Evolutionary conservation across 2,329 filamentous ascomycete species (phyloP).

Genomic region (Cryphonectria parasitica): DNA sequence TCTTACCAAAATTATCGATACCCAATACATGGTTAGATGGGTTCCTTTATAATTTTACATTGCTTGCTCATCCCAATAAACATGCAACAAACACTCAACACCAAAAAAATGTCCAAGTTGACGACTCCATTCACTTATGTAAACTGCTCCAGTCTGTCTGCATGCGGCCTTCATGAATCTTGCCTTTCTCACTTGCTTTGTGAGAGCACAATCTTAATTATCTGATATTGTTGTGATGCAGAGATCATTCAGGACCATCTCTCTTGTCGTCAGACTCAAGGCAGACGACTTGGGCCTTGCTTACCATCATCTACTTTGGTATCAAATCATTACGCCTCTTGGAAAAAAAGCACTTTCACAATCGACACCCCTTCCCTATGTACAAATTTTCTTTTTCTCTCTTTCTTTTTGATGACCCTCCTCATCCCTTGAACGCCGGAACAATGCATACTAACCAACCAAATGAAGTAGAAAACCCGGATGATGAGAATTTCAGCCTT

Average conservation of each 20-base stretch:
- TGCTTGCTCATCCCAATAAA: background rate
- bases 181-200: too few species aligned
- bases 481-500: background rate
- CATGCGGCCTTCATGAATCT: background rate
- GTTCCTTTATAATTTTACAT: background rate
- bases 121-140: too few species aligned
- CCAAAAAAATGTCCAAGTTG: too few species aligned
- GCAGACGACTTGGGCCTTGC: background rate
- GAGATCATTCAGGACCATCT: background rate
- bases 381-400: background rate
- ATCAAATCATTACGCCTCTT: constrained; percentile 24
- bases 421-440: constrained; percentile 25
- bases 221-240: background rate
- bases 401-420: constrained; percentile 2
- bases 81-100: background rate
- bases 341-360: background rate
- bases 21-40: constrained; percentile 9
- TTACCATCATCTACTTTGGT: constrained; percentile 13
- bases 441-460: constrained; percentile 24
- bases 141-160: background rate
- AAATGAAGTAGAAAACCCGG: background rate
- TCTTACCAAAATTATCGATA: background rate
- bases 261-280: background rate
- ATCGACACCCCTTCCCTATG: background rate
- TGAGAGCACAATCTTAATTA: background rate